Base-by-base conservation (phyloP, 2,329 filamentous ascomycete species). In the Pseudocercospora fijiensis region DNA sequence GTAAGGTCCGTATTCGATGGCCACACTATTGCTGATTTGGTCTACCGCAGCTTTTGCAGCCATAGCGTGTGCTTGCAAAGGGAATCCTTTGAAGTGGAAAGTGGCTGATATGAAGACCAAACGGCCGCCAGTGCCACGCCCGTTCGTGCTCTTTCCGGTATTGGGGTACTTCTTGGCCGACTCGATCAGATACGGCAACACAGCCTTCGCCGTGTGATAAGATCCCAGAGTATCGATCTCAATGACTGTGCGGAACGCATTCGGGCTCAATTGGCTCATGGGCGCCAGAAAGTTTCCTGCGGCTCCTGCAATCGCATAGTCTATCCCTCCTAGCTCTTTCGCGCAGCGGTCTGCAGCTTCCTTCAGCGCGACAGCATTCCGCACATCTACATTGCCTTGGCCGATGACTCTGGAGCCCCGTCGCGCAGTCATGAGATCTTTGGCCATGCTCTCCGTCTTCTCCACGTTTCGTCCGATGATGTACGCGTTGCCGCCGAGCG, bases 171-270 rank as follows among this genome's bases (percentile, higher is more conserved):
- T 85, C 33, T 80, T 78, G 0, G 90, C 88, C n/a, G 92, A 96
- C 71, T 86, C 83, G 11, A 92, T 78, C 2, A 99, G 85, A 72
- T 96, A 85, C 0, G 92, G 91, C 33, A 97, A 81, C 0, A 92
- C 95, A 3, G 94, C 92, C 80, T 98, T 98, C 74, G 96, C 84
- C 2, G 92, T 96, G 81, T 98, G 96, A 80, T 90, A 99, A 16
- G 91, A 96, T 30, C 95, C 95, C 37, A 98, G 78, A 2, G 96
- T 89, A 76, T 98, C 95, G 73, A 99, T 99, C 66, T 98, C 95
- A 72, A 98, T 94, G 69, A 99, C 95, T 0, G 91, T 84, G 78
- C 93, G 96, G 86, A 99, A 96, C 3, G 91, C 95, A 75, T 98
- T 98, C 63, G 90, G 80, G 45, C 87, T 92, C 57, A 98, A 85